Evolutionary conservation across 306 rosid genomes (phyloP), one percentile per base, ranked within the genome.

Genomic region (Casuarina equisetifolia): DNA sequence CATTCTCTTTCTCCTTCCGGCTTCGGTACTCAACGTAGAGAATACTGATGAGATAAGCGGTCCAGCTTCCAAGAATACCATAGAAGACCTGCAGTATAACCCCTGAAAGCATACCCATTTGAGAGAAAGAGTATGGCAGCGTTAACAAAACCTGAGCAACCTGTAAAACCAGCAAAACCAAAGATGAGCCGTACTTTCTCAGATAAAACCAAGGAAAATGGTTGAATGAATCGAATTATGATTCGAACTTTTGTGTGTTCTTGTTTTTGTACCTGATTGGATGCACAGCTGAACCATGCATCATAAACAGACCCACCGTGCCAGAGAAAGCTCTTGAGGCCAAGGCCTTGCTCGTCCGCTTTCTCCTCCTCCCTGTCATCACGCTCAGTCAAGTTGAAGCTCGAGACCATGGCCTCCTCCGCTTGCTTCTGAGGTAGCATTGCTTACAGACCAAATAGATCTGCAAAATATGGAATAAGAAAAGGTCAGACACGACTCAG

Each of bases 251-350:
- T 64, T 8, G 38, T 67, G 49, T 54, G 74, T 63, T 49, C 10
- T 3, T 49, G 32, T 53, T 2, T 13, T 32, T 12, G 43, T 83
- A 94, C 98, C 93, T 94, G 98, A 80, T 92, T 94, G 53, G 98
- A 94, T 11, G 98, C 97, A 69, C 98, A 94, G 67, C 93, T 92
- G 84, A 94, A 94, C 98, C 98, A 94, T 13, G 98, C 98, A 79
- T 94, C 98, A 73, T 90, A 94, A 49, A 74, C 93, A 81, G 98
- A 94, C 8, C 98, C 98, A 62, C 98, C 98, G 78, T 94, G 93
- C 97, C 97, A 94, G 72, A 94, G 93, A 61, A 91, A 5, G 84
- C 36, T 87, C 67, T 81, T 86, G 61, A 89, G 42, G 78, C 84
- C 78, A 19, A 91, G 88, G 80, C 46, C 67, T 35, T 90, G 70